Base-by-base conservation (phyloP, 2,329 filamentous ascomycete genomes). In the Pestalotiopsis sp. region DNA sequence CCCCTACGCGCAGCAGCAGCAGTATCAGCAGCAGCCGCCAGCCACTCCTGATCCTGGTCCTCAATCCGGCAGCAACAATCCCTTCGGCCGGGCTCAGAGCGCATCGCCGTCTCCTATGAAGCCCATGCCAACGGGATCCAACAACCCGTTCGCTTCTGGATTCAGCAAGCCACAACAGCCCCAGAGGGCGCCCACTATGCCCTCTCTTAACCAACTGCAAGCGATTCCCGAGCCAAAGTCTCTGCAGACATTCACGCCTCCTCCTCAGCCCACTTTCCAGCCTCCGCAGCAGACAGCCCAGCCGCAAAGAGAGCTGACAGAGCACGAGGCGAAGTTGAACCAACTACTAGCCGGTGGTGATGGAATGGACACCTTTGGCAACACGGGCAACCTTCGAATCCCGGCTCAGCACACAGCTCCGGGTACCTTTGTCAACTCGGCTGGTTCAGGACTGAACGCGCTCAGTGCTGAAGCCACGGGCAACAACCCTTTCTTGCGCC, bases 391-490 rank as follows among this genome's bases (percentile, higher is more conserved):
- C 72, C 86, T 97, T 61, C 94, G 96, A 80, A 97, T 99, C 72
- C 96, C 96, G 1, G 91, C 96, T 2, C 96, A 99, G 79, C 96
- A 99, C 80, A 99, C 96, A 0, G 94, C 96, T 1, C 96, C 96
- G 0, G 96, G 95, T 31, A 97, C 93, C 0, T 99, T 98, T 79
- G 92, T 99, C 82, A 99, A 99, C 82, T 97, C 93, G 70, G 94
- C 96, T 6, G 96, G 96, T 64, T 86, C 92, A 49, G 93, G 93
- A n/a, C 82, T 93, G 68, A 89, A 90, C 74, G 88, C 88, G 68
- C 81, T 98, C 58, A 93, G 84, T 70, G 78, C 85, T 66, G 85
- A 94, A 23, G 93, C 93, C 0, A 94, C 91, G 1, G 92, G 92
- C 39, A 96, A 89, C 83, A 98, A 98, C 77, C 96, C 96, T 0